Evolutionary conservation across 2,329 filamentous ascomycete species (phyloP), one percentile per base, ranked within the genome.

Genomic region (Fusarium mundagurra): DNA sequence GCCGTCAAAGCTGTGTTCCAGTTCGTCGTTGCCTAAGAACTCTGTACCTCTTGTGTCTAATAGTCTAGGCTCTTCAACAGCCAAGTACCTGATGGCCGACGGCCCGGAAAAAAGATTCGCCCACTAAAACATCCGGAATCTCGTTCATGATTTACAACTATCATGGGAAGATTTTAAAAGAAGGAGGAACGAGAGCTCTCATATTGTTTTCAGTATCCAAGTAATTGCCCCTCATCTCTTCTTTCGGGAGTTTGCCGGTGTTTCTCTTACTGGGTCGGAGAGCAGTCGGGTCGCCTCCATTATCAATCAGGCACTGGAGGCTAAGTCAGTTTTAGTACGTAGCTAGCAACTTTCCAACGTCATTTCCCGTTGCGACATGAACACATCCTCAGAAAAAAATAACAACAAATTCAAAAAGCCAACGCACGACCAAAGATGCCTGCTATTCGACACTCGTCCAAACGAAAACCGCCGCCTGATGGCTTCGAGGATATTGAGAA

Each of bases 401-500:
- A 43, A 64, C 57, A 60, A 48, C 20, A 60, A 58, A 34, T 9
- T 62, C 29, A 55, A 31, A 24, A 57, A 34, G 12, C 20, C 24
- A 43, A 64, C 36, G 22, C 16, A 58, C 27, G 36, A 50, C 10
- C 33, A 39, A 71, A 33, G 11, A 96, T 96, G 94, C 94, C 94
- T 57, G 90, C 93, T 61, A 91, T 96, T 76, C 90, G 94, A 64
- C 92, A 92, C 75, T 88, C 91, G 53, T 92, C 91, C 72, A 94
- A 93, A 84, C 90, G 92, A 81, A 96, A 96, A 86, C 91, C 94
- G 60, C 94, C 94, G 51, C 94, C 94, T 60, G 93, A 94, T 62
- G 94, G 94, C 83, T 97, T 96, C 86, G 91, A 92, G 80, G 94
- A 97, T 81, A 94, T 97, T 83, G 94, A 96, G 83, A 92, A 95